A percentile compares a stretch with the other conserved stretches of the same genome.
Conservation (phyloP, 148 eudicot genomes). For the Linanthus parryae region DNA sequence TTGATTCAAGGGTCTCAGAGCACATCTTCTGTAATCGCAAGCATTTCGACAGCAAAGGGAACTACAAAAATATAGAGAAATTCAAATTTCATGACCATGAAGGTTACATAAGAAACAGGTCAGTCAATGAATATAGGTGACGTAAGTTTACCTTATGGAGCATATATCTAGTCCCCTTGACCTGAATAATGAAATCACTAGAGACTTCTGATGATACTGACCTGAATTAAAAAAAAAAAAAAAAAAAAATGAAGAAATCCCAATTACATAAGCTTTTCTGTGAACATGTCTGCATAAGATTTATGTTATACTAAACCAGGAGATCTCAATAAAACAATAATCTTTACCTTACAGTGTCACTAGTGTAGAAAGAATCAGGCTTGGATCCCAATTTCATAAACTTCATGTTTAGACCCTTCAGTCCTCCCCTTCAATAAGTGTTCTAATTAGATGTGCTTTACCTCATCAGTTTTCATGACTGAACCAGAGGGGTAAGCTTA, state of each 20-base stretch:
- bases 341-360: constrained; percentile 71
- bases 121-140: no score
- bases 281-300: no score
- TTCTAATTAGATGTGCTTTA: no score
- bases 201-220: constrained; percentile 82
- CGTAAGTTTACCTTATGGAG: constrained; percentile 93
- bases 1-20: constrained; percentile 42
- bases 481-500: no score
- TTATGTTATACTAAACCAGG: no score
- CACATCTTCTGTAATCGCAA: constrained; percentile 46
- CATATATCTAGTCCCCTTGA: constrained; percentile 65
- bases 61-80: constrained; percentile 28
- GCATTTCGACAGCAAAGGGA: constrained; percentile 68
- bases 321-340: not conserved
- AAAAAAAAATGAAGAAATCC: not conserved
- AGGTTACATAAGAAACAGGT: no score
- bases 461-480: no score
- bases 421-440: not conserved
- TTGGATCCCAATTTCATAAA: constrained; percentile 95
- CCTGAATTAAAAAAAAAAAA: constrained; percentile 35
- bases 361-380: constrained; percentile 79
- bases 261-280: no score
- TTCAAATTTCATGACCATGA: no score
- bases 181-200: constrained; percentile 84
- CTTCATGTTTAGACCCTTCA: constrained; percentile 59